These are phyloP conservation scores for Candida corydali DNA, from an alignment of 805 yeast species.

Conservation along the genomic window DNA sequence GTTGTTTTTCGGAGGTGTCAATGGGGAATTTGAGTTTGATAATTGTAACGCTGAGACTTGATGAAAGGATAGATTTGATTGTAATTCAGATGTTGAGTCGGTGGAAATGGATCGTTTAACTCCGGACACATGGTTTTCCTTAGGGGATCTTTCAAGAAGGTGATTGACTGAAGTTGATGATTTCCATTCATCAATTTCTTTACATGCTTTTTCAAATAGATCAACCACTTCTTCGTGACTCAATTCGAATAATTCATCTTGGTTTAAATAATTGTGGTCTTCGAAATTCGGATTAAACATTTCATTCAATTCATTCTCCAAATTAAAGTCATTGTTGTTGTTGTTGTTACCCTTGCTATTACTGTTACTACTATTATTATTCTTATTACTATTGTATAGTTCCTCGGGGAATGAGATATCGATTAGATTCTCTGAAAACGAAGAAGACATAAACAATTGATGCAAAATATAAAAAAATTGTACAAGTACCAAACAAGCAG, in stretches of 20 bases:
- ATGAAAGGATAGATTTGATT: conserved; percentile 1
- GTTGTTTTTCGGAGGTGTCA: conserved; percentile 2
- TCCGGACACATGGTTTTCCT: too few species aligned
- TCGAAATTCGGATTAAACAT: not conserved
- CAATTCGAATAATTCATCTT: conserved; percentile 1
- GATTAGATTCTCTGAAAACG: too few species aligned
- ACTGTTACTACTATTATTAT: too few species aligned
- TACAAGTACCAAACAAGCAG: too few species aligned
- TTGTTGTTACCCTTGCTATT: too few species aligned
- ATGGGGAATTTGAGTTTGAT: conserved; percentile 6
- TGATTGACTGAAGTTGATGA: not conserved
- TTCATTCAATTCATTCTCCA: not conserved
- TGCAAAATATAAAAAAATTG: too few species aligned
- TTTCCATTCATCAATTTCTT: conserved; percentile 10
- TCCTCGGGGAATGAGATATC: too few species aligned
- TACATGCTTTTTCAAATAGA: conserved; percentile 9
- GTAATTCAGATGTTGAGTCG: conserved; percentile 3
- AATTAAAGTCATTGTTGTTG: not conserved
- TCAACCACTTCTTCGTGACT: conserved; percentile 5
- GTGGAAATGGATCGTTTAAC: conserved; percentile 1
- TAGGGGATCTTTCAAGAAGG: not conserved
- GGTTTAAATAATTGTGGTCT: not conserved
- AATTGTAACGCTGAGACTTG: not conserved
- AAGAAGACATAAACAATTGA: too few species aligned
- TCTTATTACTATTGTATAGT: too few species aligned